A percentile compares a stretch with the other conserved stretches of the same genome.
These are phyloP conservation scores for Aspergillus phoenicis DNA, from an alignment of 2,329 filamentous ascomycete species.

Conservation along the genomic window DNA sequence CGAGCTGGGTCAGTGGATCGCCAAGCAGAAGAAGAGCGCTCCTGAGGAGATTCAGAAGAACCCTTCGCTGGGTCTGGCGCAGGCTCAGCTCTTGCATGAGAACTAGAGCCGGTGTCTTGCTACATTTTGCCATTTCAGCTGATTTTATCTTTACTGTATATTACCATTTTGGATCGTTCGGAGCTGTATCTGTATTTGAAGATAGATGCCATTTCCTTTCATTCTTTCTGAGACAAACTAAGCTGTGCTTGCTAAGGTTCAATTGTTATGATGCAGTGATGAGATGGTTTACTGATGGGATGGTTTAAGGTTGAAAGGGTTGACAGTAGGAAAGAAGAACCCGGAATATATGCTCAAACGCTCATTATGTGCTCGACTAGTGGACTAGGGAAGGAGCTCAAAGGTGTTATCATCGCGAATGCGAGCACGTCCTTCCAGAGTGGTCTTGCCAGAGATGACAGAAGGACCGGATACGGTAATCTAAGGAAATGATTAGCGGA, in stretches of 20 bases:
- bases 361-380: not conserved
- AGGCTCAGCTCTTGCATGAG: constrained; percentile 22
- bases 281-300: not conserved
- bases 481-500: constrained; percentile 43
- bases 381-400: constrained; percentile 45
- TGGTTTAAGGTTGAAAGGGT: not conserved
- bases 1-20: constrained; percentile 59
- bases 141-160: constrained; percentile 25
- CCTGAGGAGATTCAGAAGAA: constrained; percentile 21
- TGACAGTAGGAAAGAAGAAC: not conserved
- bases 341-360: constrained; percentile 6
- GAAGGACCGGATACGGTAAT: constrained; percentile 73
- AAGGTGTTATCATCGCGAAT: constrained; percentile 75
- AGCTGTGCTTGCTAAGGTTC: constrained; percentile 3
- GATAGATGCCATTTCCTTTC: constrained; percentile 20
- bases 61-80: constrained; percentile 25
- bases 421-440: constrained; percentile 64
- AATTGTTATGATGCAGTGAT: not conserved
- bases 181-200: constrained; percentile 25
- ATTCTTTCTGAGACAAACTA: constrained; percentile 4
- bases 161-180: constrained; percentile 23
- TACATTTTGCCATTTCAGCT: not conserved
- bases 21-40: constrained; percentile 19
- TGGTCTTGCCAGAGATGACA: constrained; percentile 68
- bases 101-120: constrained; percentile 1